Evolutionary conservation across 2,329 filamentous ascomycete genomes (phyloP), one percentile per base, ranked within the genome.

Genomic region (Sporothrix luriei): DNA sequence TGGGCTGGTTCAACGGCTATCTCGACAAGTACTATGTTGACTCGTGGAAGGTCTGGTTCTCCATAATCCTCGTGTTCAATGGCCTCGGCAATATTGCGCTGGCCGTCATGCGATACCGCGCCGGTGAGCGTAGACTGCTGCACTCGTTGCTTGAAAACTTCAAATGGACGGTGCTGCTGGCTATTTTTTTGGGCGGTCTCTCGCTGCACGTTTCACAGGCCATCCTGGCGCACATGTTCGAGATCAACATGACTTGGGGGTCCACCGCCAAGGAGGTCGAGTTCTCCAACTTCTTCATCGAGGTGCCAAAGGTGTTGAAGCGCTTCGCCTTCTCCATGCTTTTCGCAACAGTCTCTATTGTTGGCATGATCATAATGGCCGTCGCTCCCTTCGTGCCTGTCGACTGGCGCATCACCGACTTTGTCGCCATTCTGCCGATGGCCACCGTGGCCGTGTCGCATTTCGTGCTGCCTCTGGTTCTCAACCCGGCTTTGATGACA

Each of bases 221-320:
- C 1, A 82, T 97, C 46, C 80, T 95, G 59, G 85, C 88, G 4
- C 93, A 96, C 82, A 92, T 95, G 87, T 91, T 95, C 77, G 88
- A 91, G 80, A 88, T 94, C 76, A 86, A 95, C 79, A 94, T 95
- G 90, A 87, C 87, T 3, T 95, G 92, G 92, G 92, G 92, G 66
- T 88, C 92, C 1, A 96, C 93, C 0, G 86, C 89, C 52, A 96
- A 96, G 80, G 93, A 97, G 81, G 87, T 87, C 65, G 90, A 93
- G 75, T 89, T 90, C 76, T 90, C 90, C 33, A 91, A 92, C 79
- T 96, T 96, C 80, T 94, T 94, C 80, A 90, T 92, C 71, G 92
- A 95, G 77, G 87, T 94, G 21, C 90, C 90, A 46, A 91, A 90
- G 77, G 91, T 96, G 52, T 78, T 94, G 75, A 90, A 89, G 80